These are phyloP conservation scores for Teratosphaeria epicoccoides DNA, from an alignment of 2,329 filamentous ascomycete species.

Conservation along the genomic window DNA sequence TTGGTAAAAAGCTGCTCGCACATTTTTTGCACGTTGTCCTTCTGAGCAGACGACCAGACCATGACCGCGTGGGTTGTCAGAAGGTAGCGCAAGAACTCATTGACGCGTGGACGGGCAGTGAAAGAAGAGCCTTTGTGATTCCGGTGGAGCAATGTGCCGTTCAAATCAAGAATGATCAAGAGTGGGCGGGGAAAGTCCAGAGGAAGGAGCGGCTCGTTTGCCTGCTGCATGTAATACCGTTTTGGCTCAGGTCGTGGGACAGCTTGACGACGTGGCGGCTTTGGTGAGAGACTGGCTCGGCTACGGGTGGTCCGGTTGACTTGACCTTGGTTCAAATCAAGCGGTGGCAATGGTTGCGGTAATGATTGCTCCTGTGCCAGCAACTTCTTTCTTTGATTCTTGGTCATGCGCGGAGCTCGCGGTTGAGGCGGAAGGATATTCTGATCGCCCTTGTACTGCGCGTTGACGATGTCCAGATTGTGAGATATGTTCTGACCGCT, in stretches of 20 bases:
- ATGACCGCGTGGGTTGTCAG: conserved; percentile 67
- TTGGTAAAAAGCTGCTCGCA: conserved; percentile 52
- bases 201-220: conserved; percentile 4
- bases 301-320: background rate
- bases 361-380: background rate
- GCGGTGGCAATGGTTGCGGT: background rate
- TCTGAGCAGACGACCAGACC: conserved; percentile 81
- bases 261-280: background rate
- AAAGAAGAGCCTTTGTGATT: conserved; percentile 9
- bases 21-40: conserved; percentile 60
- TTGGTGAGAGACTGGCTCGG: background rate
- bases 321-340: background rate
- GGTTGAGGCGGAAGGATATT: background rate
- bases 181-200: conserved; percentile 32
- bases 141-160: conserved; percentile 77
- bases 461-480: background rate
- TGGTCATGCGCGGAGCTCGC: background rate
- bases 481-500: background rate
- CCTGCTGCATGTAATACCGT: conserved; percentile 11
- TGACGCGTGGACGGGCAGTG: conserved; percentile 53
- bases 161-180: conserved; percentile 82
- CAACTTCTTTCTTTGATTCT: background rate
- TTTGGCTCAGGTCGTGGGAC: conserved; percentile 16
- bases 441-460: background rate
- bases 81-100: conserved; percentile 61